A percentile compares a stretch with the other conserved stretches of the same genome.
Conservation (phyloP, 2,329 filamentous ascomycete species). For the Knoxdaviesia capensis region DNA sequence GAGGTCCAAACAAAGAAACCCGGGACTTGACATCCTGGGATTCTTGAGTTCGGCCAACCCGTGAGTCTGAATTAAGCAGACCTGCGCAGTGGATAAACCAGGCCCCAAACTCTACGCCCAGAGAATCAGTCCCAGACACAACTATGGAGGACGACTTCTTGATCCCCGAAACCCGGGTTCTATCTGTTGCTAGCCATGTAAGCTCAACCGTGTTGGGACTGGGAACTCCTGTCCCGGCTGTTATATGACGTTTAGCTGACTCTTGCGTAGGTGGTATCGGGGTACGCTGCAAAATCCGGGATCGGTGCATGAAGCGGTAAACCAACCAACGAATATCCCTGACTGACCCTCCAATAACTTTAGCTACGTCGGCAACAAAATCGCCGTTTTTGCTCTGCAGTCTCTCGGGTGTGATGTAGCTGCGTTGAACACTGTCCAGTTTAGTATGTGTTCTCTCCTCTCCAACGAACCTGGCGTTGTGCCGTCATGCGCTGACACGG, state of each 20-base stretch:
- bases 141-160: constrained; percentile 9
- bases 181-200: constrained; percentile 93
- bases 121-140: not conserved
- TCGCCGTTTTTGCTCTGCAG: constrained; percentile 89
- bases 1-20: no score
- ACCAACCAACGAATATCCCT: not conserved
- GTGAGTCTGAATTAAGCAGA: no score
- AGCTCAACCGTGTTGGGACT: constrained; percentile 13
- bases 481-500: no score
- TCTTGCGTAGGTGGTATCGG: constrained; percentile 19
- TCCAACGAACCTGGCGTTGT: not conserved
- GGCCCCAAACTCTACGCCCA: no score
- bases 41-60: no score
- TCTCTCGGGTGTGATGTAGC: constrained; percentile 84
- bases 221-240: no score
- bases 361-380: constrained; percentile 95
- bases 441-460: constrained; percentile 42
- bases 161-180: constrained; percentile 42
- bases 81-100: no score
- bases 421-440: constrained; percentile 89
- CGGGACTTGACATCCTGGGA: no score
- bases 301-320: no score
- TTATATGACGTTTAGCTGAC: no score
- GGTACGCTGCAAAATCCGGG: constrained; percentile 10
- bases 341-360: constrained; percentile 2